These are phyloP conservation scores for Triangularia verruculosa DNA, from an alignment of 2,329 filamentous ascomycete genomes.

Conservation along the genomic window DNA sequence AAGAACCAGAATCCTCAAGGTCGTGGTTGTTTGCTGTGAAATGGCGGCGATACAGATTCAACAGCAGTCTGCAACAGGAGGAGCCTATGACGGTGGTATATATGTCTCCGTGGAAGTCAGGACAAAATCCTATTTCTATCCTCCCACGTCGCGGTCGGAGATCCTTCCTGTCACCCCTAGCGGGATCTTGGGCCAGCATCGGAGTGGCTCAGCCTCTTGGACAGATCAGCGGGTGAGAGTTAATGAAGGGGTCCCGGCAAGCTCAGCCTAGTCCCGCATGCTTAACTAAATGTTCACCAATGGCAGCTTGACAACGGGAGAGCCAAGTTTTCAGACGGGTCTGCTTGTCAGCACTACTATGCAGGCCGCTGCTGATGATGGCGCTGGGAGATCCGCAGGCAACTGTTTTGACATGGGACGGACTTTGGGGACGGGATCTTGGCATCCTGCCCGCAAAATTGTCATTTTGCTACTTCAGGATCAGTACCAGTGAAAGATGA, in stretches of 20 bases:
- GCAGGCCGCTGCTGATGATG: not conserved
- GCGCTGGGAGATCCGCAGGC: slow-evolving; percentile 1
- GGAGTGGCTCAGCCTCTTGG: slow-evolving; percentile 2
- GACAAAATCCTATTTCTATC: not conserved
- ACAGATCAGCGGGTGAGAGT: slow-evolving; percentile 4
- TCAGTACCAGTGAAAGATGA: not conserved
- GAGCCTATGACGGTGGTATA: not conserved
- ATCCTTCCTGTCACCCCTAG: too few species aligned
- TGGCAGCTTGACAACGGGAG: not conserved
- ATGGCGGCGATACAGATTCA: not conserved
- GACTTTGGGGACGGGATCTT: not conserved
- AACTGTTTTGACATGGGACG: slow-evolving; percentile 6
- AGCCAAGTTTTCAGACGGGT: slow-evolving; percentile 1
- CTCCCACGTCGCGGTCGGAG: not conserved
- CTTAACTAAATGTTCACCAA: not conserved
- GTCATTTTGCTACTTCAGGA: not conserved
- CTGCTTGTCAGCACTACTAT: slow-evolving; percentile 4
- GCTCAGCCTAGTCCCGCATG: slow-evolving; percentile 5
- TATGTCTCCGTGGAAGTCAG: not conserved
- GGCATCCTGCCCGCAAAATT: not conserved
- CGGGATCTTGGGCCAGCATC: not conserved
- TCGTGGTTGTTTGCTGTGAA: not conserved
- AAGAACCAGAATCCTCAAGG: not conserved
- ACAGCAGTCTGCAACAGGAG: not conserved
- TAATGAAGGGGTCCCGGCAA: not conserved